Conservation (phyloP, 345 rosid species). For the Melaleuca quinquenervia region DNA sequence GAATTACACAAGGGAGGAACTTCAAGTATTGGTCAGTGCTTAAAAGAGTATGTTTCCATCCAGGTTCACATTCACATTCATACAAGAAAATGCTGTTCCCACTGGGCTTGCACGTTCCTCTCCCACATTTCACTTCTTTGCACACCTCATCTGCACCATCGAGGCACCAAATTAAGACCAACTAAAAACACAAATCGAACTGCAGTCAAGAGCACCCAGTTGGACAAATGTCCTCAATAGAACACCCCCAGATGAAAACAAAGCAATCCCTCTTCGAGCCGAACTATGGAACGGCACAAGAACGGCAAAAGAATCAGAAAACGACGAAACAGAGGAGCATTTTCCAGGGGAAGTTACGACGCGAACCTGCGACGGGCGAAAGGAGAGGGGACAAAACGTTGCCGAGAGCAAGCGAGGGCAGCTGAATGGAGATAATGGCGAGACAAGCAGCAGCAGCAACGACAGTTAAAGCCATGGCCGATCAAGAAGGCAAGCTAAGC, state of each 20-base stretch:
- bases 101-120: constrained; percentile 49
- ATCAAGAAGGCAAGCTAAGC: background rate
- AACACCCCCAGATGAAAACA: background rate
- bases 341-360: background rate
- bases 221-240: background rate
- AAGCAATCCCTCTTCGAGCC: background rate
- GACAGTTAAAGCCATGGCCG: background rate
- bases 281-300: background rate
- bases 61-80: constrained; percentile 58
- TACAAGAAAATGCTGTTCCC: constrained; percentile 14
- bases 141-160: constrained; percentile 33
- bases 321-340: background rate
- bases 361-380: constrained; percentile 5
- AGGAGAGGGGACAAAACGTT: constrained; percentile 29
- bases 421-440: constrained; percentile 9
- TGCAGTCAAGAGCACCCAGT: background rate
- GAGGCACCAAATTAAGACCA: background rate
- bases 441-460: background rate
- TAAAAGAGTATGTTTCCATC: constrained; percentile 53
- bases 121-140: constrained; percentile 51
- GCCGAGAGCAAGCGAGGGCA: constrained; percentile 13
- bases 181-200: background rate
- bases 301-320: background rate
- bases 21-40: constrained; percentile 16
- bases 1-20: constrained; percentile 79